Evolutionary conservation across 768 basidiomycete species (phyloP), one percentile per base, ranked within the genome.

Genomic region (Psilocybe subaeruginosa): DNA sequence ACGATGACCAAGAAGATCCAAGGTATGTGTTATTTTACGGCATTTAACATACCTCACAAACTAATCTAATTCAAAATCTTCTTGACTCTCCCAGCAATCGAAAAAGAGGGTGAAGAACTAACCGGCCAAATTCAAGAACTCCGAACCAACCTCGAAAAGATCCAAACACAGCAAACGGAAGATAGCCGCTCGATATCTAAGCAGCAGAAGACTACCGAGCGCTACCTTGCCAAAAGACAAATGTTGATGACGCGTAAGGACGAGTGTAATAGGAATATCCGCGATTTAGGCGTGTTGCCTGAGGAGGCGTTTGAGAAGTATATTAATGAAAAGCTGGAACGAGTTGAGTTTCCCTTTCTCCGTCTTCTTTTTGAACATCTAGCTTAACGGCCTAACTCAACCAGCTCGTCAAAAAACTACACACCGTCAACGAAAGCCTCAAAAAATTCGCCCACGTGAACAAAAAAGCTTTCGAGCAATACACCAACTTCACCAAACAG

Each of bases 391-490:
- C 23, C 23, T 23, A 23, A 23, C 23, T 23, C 23, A 23, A 35
- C 33, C 53, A 99, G 97, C 82, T 99, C 48, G 87, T 96, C 69
- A 97, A 95, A 77, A 91, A 91, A 65, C 82, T 99, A n/a, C 95
- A 97, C 66, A 81, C 83, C 12, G 89, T 95, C 63, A 97, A 98
- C 70, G 96, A 99, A 70, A 85, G 87, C 29, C 79, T 99, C 67
- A 97, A 97, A 74, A 97, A 95, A 73, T 99, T 96, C 69, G 93
- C 95, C 0, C 95, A 98, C 71, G 97, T 99, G 63, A 99, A 99
- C 81, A 99, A 99, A 82, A 98, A 99, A 71, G 97, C 97, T 1
- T 97, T 97, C 71, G 97, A 99, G 73, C 97, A 99, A 73, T 99
- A 97, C 79, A 93, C 86, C 73, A 96, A 94, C 72, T 99, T 99